Percentiles rank a stretch among this genome's conserved stretches.
These are phyloP conservation scores for Hymenoscyphus repandus DNA, from an alignment of 2,329 filamentous ascomycete species.

Conservation along the genomic window DNA sequence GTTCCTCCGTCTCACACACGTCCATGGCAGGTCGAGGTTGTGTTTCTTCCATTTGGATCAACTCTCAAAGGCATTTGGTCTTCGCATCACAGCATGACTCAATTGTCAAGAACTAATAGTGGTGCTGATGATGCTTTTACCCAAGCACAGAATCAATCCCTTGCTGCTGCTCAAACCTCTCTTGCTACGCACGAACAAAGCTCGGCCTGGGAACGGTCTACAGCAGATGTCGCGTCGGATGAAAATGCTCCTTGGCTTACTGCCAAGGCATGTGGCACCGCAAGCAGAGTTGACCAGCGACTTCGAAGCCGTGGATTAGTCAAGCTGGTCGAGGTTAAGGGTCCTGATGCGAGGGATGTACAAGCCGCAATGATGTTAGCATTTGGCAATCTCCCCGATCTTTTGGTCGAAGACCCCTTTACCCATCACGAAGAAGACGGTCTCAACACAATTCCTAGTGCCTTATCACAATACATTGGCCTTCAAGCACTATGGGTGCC, in stretches of 20 bases:
- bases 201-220: constrained; percentile 25
- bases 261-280: constrained; percentile 61
- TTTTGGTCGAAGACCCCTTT: constrained; percentile 25
- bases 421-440: constrained; percentile 16
- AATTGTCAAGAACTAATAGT: constrained; percentile 31
- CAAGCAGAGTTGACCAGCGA: constrained; percentile 61
- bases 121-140: constrained; percentile 44
- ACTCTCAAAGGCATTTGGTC: constrained; percentile 50
- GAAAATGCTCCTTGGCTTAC: constrained; percentile 39
- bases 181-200: constrained; percentile 22
- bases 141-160: constrained; percentile 29
- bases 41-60: constrained; percentile 65
- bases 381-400: constrained; percentile 52
- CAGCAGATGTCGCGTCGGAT: constrained; percentile 15
- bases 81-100: constrained; percentile 35
- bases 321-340: constrained; percentile 55
- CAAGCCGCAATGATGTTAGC: constrained; percentile 56
- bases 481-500: constrained; percentile 68
- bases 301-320: constrained; percentile 71
- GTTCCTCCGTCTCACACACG: constrained; percentile 52
- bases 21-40: constrained; percentile 72
- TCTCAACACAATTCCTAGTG: constrained; percentile 14
- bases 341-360: constrained; percentile 63
- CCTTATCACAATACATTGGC: constrained; percentile 36
- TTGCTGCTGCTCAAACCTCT: constrained; percentile 25